These are phyloP conservation scores for Tylopilus orsonianus DNA, from an alignment of 1,284 basidiomycete species.

Conservation along the genomic window DNA sequence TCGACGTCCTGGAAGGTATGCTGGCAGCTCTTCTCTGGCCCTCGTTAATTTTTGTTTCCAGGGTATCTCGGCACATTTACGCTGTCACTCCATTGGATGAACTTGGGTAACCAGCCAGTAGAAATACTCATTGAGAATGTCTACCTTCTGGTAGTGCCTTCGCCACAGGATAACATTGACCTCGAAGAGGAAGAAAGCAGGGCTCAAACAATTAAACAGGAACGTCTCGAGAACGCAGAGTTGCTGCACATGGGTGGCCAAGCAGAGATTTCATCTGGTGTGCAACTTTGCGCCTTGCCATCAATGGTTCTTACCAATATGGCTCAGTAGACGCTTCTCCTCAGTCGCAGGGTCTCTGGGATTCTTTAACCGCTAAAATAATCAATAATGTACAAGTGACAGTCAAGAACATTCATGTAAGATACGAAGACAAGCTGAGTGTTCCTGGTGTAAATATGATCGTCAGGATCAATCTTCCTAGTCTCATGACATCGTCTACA, in stretches of 20 bases:
- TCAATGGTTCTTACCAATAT: background rate
- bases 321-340: constrained; percentile 53
- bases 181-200: constrained; percentile 84
- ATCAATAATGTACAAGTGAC: constrained; percentile 97
- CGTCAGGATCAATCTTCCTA: background rate
- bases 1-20: constrained; percentile 92
- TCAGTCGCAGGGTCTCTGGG: constrained; percentile 79
- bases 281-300: constrained; percentile 12
- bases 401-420: constrained; percentile 91
- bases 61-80: constrained; percentile 93
- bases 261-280: constrained; percentile 53
- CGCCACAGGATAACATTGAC: constrained; percentile 70
- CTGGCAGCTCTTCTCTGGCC: background rate
- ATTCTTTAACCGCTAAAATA: constrained; percentile 87
- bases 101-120: constrained; percentile 91
- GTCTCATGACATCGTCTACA: constrained; percentile 32
- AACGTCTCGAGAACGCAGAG: constrained; percentile 88
- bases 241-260: constrained; percentile 75
- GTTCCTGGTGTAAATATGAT: constrained; percentile 75
- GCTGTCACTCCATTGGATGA: constrained; percentile 94
- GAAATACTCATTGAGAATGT: constrained; percentile 94
- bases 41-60: constrained; percentile 32
- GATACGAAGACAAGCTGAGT: constrained; percentile 95
- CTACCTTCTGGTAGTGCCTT: constrained; percentile 90
- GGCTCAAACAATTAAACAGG: constrained; percentile 84